These are phyloP conservation scores for Rhizoctonia solani DNA, from an alignment of 1,284 basidiomycete species.

Conservation along the genomic window DNA sequence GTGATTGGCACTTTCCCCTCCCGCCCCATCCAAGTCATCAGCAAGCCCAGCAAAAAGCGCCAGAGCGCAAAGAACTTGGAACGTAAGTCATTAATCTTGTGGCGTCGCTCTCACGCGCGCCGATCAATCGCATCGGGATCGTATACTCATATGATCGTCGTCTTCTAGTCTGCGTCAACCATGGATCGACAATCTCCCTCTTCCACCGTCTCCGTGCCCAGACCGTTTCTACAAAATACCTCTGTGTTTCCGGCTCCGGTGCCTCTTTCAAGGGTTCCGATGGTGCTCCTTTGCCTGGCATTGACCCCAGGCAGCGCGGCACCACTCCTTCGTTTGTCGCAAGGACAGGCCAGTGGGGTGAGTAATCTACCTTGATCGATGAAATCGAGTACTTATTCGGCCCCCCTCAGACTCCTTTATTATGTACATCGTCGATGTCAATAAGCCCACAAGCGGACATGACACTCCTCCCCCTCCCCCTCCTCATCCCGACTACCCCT, in stretches of 20 bases:
- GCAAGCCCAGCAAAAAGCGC: conserved; percentile 94
- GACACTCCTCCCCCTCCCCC: conserved; percentile 76
- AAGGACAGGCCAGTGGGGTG: conserved; percentile 82
- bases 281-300: conserved; percentile 78
- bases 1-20: conserved; percentile 86
- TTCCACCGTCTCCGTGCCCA: conserved; percentile 94
- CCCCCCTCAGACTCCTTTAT: conserved; percentile 81
- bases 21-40: conserved; percentile 95
- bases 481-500: conserved; percentile 82
- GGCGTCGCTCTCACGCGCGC: conserved; percentile 18
- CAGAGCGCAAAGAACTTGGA: conserved; percentile 92
- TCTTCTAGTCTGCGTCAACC: conserved; percentile 82
- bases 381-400: conserved; percentile 43
- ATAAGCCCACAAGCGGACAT: conserved; percentile 72
- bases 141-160: conserved; percentile 23
- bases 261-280: conserved; percentile 90
- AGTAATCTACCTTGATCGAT: conserved; percentile 1
- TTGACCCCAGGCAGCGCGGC: conserved; percentile 70
- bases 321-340: conserved; percentile 83
- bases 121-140: conserved; percentile 33
- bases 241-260: conserved; percentile 89
- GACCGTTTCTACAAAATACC: conserved; percentile 93
- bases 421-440: conserved; percentile 91
- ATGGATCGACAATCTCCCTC: conserved; percentile 92
- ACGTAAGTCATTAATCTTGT: conserved; percentile 60